A percentile compares a stretch with the other conserved stretches of the same genome.
These are phyloP conservation scores for Cicer judaicum DNA, from an alignment of 306 rosid species.

Conservation along the genomic window DNA sequence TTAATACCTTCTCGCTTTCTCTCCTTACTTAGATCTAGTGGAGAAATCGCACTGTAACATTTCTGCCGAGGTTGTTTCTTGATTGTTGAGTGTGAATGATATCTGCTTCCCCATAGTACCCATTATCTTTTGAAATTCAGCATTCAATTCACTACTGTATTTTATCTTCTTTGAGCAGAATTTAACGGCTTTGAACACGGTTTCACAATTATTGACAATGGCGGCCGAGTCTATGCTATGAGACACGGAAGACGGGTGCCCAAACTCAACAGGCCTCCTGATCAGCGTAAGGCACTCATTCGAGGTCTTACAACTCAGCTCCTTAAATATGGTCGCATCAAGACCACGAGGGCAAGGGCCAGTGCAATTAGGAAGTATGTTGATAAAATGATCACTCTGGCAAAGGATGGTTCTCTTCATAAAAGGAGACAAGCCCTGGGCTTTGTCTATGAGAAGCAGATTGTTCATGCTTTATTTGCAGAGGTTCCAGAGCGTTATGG, in stretches of 20 bases:
- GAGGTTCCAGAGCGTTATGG: conserved; percentile 92
- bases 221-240: conserved; percentile 82
- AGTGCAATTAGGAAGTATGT: conserved; percentile 90
- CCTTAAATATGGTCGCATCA: conserved; percentile 90
- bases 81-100: conserved; percentile 14
- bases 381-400: conserved; percentile 94
- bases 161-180: conserved; percentile 55
- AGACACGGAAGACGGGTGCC: conserved; percentile 92
- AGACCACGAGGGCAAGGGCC: conserved; percentile 95
- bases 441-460: conserved; percentile 89
- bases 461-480: conserved; percentile 93
- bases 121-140: conserved; percentile 34
- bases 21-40: background rate
- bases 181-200: conserved; percentile 51
- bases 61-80: conserved; percentile 30
- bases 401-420: conserved; percentile 92
- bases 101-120: background rate
- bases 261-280: conserved; percentile 94
- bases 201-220: conserved; percentile 66
- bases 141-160: conserved; percentile 25
- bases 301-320: conserved; percentile 96
- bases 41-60: background rate
- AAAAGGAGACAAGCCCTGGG: conserved; percentile 99
- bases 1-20: background rate
- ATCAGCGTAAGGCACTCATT: conserved; percentile 85